Base-by-base conservation (phyloP, 495 filamentous ascomycete species). In the Aspergillus indologenus region DNA sequence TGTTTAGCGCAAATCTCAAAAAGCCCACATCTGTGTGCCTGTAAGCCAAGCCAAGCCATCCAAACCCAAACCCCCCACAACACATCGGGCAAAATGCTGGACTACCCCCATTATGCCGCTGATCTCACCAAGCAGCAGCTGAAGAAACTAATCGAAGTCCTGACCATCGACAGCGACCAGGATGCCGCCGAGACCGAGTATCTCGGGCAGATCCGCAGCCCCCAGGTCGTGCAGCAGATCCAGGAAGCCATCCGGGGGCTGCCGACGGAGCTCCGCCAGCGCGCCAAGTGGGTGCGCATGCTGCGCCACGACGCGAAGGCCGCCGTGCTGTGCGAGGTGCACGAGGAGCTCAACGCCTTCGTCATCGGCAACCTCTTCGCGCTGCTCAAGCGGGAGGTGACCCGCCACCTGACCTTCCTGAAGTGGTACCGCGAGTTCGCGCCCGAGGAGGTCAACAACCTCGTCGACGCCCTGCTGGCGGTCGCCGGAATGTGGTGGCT, bases 401-500 rank as follows among this genome's bases (percentile, higher is more conserved):
- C 66, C 5, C 29, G n/a, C 3, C 64, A 69, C 8, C 47, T 76
- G n/a, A 57, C 45, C 14, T 53, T 60, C n/a, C 55, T 76, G 15
- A 59, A 69, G 3, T 20, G 53, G 48, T 70, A 65, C 56, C 63
- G 63, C 4, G 45, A 66, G 0, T 42, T 61, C 3, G 19, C 71
- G 11, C 29, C 21, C 5, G 34, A 54, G 0, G 50, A 67, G 0
- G 51, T 69, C 34, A 19, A 43, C 0, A 17, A 52, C 0, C 49
- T 70, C 1, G 14, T 76, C 17, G 15, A 17, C 0, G 50, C 51
- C 12, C 49, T 76, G 2, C 58, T 60, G 9, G 63, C 61, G 3
- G 51, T 75, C n/a, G 22, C 53, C 17, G 72, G 68, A 0, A 71
- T 76, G 66, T 77, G 73, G 74, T 62, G 54, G 42, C 59, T 52